Base-by-base conservation (phyloP, 2,329 filamentous ascomycete species). In the Trichoderma pleuroti region DNA sequence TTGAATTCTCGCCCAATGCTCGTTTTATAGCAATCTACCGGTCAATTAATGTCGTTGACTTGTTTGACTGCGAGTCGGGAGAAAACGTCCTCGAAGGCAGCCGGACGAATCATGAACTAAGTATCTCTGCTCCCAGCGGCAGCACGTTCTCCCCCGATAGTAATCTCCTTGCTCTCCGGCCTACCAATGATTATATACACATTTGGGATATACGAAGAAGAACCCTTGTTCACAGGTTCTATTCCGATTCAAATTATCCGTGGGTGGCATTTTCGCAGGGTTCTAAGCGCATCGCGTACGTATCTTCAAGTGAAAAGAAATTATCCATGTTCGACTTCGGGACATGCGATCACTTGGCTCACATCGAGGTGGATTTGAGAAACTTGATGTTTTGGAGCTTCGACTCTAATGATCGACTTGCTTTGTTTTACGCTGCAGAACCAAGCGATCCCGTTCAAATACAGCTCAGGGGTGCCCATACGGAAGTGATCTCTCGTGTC, bases 211-310 rank as follows among this genome's bases (percentile, higher is more conserved):
- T 49, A 49, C 42, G 10, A 21, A 12, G 10, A 6, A 49, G 42
- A 49, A 11, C n/a, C 5, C 0, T 12, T 2, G 10, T 12, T 9
- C n/a, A 49, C 5, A 11, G 21, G 2, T 12, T 49, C 10, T n/a
- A 12, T 4, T 1, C 4, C n/a, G n/a, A n/a, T n/a, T n/a, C n/a
- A 5, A 3, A 12, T 2, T 0, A 11, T 11, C 0, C 2, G 21
- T 1, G 2, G 4, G 10, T 49, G 42, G 42, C 10, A n/a, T 49
- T 24, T 24, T 49, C 42, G 4, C 42, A 11, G 0, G n/a, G 21
- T 11, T 49, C 42, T 1, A 49, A 12, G n/a, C n/a, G n/a, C 0
- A 4, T 49, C 10, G 42, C 10, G 6, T 39, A 39, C 1, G 9
- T 21, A 12, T 49, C 9, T 12, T 1, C 42, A n/a, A 5, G 9